phyloP scores from a whole-genome alignment of 2,329 filamentous ascomycete genomes.

The Aspergillus brasiliensis region DNA sequence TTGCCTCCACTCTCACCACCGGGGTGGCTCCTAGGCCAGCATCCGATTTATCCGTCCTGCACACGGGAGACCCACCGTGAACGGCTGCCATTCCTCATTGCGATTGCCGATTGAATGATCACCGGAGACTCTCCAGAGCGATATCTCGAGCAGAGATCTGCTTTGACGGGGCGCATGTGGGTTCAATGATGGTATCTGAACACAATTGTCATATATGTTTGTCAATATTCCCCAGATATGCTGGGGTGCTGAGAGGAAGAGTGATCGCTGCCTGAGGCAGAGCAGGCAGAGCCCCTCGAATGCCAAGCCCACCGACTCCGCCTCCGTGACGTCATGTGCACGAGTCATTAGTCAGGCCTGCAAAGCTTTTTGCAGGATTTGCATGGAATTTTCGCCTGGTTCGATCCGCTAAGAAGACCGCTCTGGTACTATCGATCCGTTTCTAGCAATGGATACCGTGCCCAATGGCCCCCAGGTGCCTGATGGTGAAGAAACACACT shows the following conservation, averaged over 20 bases:
- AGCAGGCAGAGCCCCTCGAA: not conserved
- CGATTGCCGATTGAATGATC: not conserved
- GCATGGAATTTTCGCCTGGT: no score
- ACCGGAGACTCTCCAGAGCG: not conserved
- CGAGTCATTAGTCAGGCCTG: not conserved
- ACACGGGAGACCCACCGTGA: constrained; percentile 4
- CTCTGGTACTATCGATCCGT: no score
- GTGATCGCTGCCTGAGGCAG: not conserved
- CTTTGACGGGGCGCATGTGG: no score
- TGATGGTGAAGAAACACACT: no score
- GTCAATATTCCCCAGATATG: no score
- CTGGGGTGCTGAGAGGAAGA: not conserved
- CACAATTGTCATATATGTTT: no score
- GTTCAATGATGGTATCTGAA: no score
- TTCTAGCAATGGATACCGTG: no score
- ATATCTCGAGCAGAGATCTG: no score
- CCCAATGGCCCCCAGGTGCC: no score
- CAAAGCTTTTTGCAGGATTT: not conserved
- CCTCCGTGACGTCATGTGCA: constrained; percentile 2
- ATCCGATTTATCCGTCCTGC: constrained; percentile 10
- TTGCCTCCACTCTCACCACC: not conserved
- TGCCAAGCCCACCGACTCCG: not conserved
- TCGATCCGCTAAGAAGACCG: no score
- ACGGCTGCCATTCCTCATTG: constrained; percentile 1
- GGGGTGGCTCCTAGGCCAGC: not conserved